Evolutionary conservation across 208 protist species (phyloP).

Genomic region (Crithidia acanthocephali): DNA sequence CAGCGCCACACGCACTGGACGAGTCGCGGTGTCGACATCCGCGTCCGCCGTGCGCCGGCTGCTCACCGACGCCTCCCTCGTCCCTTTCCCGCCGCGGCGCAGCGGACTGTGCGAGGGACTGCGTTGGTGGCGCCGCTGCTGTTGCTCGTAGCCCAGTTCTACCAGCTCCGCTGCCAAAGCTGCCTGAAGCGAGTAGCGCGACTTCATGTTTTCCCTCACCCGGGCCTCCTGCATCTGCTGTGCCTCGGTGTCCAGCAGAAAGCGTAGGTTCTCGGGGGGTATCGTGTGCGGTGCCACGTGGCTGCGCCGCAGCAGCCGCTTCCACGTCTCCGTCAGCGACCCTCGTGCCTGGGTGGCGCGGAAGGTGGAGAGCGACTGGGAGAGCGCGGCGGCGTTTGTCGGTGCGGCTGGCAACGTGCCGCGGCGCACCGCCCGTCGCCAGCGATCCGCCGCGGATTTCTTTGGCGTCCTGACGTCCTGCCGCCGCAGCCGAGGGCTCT

Average conservation of each 20-base stretch:
- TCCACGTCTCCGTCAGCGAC: conserved; percentile 31
- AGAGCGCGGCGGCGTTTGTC: conserved; percentile 17
- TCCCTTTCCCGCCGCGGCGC: neutral
- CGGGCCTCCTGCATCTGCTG: conserved; percentile 40
- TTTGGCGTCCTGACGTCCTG: neutral
- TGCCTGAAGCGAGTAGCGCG: conserved; percentile 71
- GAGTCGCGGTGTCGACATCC: neutral
- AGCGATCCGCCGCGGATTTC: conserved; percentile 9
- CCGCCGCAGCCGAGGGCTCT: neutral
- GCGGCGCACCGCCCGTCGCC: conserved; percentile 32
- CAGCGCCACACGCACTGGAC: conserved; percentile 23
- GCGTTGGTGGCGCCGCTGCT: conserved; percentile 10
- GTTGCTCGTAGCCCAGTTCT: conserved; percentile 34
- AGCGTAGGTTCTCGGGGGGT: conserved; percentile 24
- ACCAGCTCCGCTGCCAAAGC: conserved; percentile 68
- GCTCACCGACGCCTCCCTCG: neutral
- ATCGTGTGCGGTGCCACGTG: conserved; percentile 21
- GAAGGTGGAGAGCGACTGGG: conserved; percentile 21
- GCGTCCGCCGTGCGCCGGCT: conserved; percentile 7
- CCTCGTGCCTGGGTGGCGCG: conserved; percentile 23
- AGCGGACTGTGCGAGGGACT: conserved; percentile 3
- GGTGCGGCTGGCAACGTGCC: conserved; percentile 8
- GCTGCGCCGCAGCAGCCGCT: conserved; percentile 31
- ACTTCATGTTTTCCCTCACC: conserved; percentile 58
- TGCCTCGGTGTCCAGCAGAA: conserved; percentile 37